Base-by-base conservation (phyloP, 148 eudicot species). In the Talinum fruticosum region DNA sequence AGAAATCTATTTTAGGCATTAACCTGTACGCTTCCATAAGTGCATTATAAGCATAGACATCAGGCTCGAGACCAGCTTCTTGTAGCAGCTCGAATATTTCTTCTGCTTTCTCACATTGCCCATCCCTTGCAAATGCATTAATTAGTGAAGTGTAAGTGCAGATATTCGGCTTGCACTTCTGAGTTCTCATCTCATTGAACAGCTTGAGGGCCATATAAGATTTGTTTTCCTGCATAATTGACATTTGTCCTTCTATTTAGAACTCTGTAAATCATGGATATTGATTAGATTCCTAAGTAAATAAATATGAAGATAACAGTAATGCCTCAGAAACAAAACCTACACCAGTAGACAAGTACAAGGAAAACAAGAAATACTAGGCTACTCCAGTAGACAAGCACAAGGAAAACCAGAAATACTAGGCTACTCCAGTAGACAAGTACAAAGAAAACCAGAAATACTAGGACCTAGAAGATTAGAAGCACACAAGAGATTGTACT, bases 1-100 rank as follows among this genome's bases (percentile, higher is more conserved):
- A 6, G 59, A 71, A 71, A 12, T 36, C 67, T 79, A 75, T 37
- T 62, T 15, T 47, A 35, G 64, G 72, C 24, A 82, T 72, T 80
- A 69, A 94, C 98, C 91, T 91, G 89, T 94, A 94, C 49, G 97
- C 90, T 88, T 91, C 97, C 92, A 94, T 94, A 41, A 94, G 91
- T 34, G 98, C 98, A 79, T 94, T 94, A 78, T 94, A 94, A 67
- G 88, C 88, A 78, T 94, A 94, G 16, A 94, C 98, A 86, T 94
- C 97, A 69, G 98, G 98, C 84, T 90, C 97, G 75, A 75, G 81
- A 30, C 94, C 94, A 47, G 88, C 94, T 83, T 89, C 93, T 71
- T 94, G 94, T 70, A 91, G 82, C 83, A 84, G 87, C 85, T 94
- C 98, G 82, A 94, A 94, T 65, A 92, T 80, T 75, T 94, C 97